Base-by-base conservation (phyloP, 176 grass and related monocot species). In the Cymbopogon citratus region DNA sequence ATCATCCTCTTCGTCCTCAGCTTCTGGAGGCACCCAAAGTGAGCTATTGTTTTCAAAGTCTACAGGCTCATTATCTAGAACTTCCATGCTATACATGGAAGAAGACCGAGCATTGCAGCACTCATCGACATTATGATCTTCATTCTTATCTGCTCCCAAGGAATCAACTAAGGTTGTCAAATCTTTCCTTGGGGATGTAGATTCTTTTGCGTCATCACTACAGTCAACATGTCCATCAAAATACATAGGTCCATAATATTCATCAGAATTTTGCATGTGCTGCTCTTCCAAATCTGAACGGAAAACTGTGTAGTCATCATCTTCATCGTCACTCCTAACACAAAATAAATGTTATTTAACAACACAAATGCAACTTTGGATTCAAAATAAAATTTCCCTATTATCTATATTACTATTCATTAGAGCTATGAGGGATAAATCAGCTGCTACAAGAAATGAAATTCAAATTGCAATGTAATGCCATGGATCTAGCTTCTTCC, bases 1-100 rank as follows among this genome's bases (percentile, higher is more conserved):
- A 68, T 94, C 94, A 49, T 95, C 96, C 85, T 98, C 95, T 90
- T 86, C 92, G 62, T 99, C 91, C 80, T 95, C 92, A 24, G 96
- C 88, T 64, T 99, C 96, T 9, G 96, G 96, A 81, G 89, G 80
- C 43, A 88, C 46, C 96, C 96, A 99, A 79, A 99, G 79, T 86
- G 77, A 87, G 40, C 59, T 52, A 75, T 95, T 95, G 79, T 93
- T 99, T 89, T 95, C 96, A 78, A 95, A 92, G 74, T 99, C 96
- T 60, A 95, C 82, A 44, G 89, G 85, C 41, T 99, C 93, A 48
- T 88, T 92, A 75, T 93, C 96, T 64, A 75, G 73, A 62, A 86
- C 49, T 73, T 95, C 86, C 85, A 93, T 86, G 57, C 92, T 79
- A 84, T 91, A 99, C 73, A 95, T 69, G 46, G 92, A 90, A 73